These are phyloP conservation scores for Colletotrichum navitas DNA, from an alignment of 2,329 filamentous ascomycete species.

Conservation along the genomic window DNA sequence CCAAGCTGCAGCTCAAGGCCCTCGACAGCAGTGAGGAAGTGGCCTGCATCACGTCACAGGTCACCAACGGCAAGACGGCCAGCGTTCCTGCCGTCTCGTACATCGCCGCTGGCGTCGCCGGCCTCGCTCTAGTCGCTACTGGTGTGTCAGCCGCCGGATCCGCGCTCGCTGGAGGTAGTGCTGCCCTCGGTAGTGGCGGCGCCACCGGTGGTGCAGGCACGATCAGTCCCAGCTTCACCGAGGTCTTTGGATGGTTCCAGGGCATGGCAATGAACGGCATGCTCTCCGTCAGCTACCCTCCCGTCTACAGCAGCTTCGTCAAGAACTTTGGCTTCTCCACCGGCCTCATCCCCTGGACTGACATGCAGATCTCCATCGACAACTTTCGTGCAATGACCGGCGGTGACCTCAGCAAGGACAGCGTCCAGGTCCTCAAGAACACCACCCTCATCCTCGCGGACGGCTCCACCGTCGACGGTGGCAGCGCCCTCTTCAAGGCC, in stretches of 20 bases:
- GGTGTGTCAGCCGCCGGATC: slow-evolving; percentile 78
- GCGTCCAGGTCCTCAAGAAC: slow-evolving; percentile 79
- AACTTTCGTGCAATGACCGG: slow-evolving; percentile 83
- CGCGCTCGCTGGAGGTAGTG: slow-evolving; percentile 66
- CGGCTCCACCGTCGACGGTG: slow-evolving; percentile 61
- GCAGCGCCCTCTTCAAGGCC: slow-evolving; percentile 40
- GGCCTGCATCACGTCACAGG: slow-evolving; percentile 84
- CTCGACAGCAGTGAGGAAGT: slow-evolving; percentile 65
- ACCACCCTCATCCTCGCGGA: slow-evolving; percentile 79
- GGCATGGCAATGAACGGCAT: slow-evolving; percentile 96
- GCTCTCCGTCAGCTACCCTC: slow-evolving; percentile 90
- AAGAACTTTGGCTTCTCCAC: slow-evolving; percentile 96
- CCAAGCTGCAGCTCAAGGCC: slow-evolving; percentile 80
- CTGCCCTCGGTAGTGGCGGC: slow-evolving; percentile 60
- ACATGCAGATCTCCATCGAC: slow-evolving; percentile 86
- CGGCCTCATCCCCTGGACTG: slow-evolving; percentile 85
- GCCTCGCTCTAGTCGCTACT: slow-evolving; percentile 81
- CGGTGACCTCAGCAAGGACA: slow-evolving; percentile 87
- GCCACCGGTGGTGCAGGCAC: slow-evolving; percentile 71
- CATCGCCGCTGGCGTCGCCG: slow-evolving; percentile 85
- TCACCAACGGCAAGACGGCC: slow-evolving; percentile 90
- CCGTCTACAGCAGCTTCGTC: slow-evolving; percentile 88
- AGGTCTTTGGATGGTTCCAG: slow-evolving; percentile 92
- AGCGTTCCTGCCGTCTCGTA: slow-evolving; percentile 83
- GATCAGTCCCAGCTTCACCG: slow-evolving; percentile 85